Conservation (phyloP, 306 rosid species). For the Castanea crenata region DNA sequence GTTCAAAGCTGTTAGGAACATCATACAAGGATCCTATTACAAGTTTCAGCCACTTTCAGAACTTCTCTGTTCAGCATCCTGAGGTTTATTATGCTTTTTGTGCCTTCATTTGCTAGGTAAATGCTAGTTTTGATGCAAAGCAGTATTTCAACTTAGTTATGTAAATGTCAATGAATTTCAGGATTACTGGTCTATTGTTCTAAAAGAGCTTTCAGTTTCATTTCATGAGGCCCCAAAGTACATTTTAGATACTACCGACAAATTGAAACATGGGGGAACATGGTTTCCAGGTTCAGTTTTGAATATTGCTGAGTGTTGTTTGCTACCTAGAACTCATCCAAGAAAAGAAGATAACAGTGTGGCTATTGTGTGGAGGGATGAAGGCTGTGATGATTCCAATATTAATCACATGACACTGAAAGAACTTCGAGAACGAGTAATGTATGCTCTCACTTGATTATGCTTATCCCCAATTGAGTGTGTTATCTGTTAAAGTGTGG, state of each 20-base stretch:
- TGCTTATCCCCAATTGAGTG: neutral
- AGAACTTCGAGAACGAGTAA: conserved; percentile 73
- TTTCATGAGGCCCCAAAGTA: conserved; percentile 52
- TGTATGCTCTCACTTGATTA: conserved; percentile 43
- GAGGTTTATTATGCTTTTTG: conserved; percentile 35
- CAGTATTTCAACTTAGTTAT: neutral
- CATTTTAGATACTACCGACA: conserved; percentile 56
- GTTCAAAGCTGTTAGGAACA: conserved; percentile 56
- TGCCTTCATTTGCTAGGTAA: neutral
- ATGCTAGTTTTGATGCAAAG: neutral
- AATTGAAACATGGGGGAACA: conserved; percentile 50
- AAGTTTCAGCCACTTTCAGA: conserved; percentile 60
- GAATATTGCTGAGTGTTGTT: conserved; percentile 81
- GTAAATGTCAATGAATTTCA: conserved; percentile 12
- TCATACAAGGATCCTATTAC: conserved; percentile 74
- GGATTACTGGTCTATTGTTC: conserved; percentile 76
- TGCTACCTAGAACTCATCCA: conserved; percentile 46
- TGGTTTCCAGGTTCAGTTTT: conserved; percentile 75
- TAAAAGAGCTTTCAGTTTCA: conserved; percentile 65
- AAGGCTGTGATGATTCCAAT: conserved; percentile 56
- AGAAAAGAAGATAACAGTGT: conserved; percentile 51
- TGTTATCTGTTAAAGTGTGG: neutral
- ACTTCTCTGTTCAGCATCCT: conserved; percentile 56
- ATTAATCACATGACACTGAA: conserved; percentile 54
- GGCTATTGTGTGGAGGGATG: conserved; percentile 84